Conservation (phyloP, 2,329 filamentous ascomycete genomes). For the Rachicladosporium sp. region DNA sequence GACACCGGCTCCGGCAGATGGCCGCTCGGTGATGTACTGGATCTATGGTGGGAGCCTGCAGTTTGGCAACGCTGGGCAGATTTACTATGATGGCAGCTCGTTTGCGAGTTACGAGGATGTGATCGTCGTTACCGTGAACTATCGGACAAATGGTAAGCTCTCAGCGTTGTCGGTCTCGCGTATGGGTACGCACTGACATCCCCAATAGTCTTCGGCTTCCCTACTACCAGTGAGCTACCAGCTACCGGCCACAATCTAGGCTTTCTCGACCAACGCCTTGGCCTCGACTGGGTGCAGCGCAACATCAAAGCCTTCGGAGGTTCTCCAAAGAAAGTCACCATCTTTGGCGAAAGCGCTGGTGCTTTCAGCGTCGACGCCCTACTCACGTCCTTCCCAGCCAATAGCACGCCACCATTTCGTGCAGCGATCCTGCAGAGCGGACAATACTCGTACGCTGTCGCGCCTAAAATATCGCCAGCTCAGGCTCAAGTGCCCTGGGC, state of each 20-base stretch:
- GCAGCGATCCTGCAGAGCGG: slow-evolving; percentile 23
- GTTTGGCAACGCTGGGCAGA: slow-evolving; percentile 3
- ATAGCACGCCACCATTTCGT: slow-evolving; percentile 20
- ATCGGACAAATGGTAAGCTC: slow-evolving; percentile 38
- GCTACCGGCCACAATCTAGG: slow-evolving; percentile 20
- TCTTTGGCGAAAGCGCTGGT: slow-evolving; percentile 14
- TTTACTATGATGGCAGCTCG: slow-evolving; percentile 2
- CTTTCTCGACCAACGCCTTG: slow-evolving; percentile 26
- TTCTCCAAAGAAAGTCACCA: slow-evolving; percentile 14
- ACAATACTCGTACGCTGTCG: slow-evolving; percentile 16
- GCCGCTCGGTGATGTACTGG: slow-evolving; percentile 34
- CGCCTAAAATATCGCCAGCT: slow-evolving; percentile 1
- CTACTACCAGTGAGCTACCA: slow-evolving; percentile 24
- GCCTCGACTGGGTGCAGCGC: slow-evolving; percentile 31
- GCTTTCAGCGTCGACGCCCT: slow-evolving; percentile 34
- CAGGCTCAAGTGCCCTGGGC: slow-evolving; percentile 11
- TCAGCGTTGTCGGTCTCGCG: too few species aligned
- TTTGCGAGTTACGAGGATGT: slow-evolving; percentile 29
- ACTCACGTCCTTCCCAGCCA: slow-evolving; percentile 1
- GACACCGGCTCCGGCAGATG: slow-evolving; percentile 6
- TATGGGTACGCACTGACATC: too few species aligned
- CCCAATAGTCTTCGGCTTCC: slow-evolving; percentile 26
- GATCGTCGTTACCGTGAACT: slow-evolving; percentile 19
- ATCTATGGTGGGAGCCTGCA: slow-evolving; percentile 28
- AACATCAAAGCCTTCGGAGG: slow-evolving; percentile 32